Percentiles rank a stretch among this genome's conserved stretches.
phyloP scores from a whole-genome alignment of 179 eudicot species.

The Silene noctiflora region DNA sequence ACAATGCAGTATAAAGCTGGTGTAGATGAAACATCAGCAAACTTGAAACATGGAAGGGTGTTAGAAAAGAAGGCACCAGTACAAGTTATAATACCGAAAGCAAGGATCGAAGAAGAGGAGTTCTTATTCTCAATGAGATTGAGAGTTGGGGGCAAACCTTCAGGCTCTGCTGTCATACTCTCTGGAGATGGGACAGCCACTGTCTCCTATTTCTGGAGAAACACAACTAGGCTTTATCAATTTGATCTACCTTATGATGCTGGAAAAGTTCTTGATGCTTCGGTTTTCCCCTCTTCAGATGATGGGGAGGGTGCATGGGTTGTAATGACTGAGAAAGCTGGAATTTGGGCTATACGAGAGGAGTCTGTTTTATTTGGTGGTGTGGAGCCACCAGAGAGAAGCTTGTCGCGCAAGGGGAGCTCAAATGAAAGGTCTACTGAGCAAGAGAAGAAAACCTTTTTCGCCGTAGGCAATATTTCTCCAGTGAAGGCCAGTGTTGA shows the following conservation, averaged over 20 bases:
- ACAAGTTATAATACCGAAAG: constrained; percentile 87
- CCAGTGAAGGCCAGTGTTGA: constrained; percentile 58
- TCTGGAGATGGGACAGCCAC: constrained; percentile 98
- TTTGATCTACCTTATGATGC: constrained; percentile 97
- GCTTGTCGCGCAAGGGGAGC: constrained; percentile 96
- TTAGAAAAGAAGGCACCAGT: constrained; percentile 81
- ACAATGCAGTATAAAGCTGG: constrained; percentile 90
- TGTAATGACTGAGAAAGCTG: constrained; percentile 95
- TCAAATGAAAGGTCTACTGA: constrained; percentile 68
- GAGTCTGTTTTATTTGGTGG: constrained; percentile 91
- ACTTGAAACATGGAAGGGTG: constrained; percentile 43
- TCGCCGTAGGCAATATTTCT: constrained; percentile 44
- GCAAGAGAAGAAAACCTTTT: constrained; percentile 53
- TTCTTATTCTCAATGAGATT: constrained; percentile 81
- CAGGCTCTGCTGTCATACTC: constrained; percentile 84
- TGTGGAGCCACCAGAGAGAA: constrained; percentile 93
- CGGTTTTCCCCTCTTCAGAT: constrained; percentile 73
- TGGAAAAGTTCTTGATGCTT: constrained; percentile 93
- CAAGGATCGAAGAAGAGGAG: constrained; percentile 90
- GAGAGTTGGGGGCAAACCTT: constrained; percentile 87
- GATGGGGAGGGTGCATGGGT: constrained; percentile 88
- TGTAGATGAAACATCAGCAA: constrained; percentile 36
- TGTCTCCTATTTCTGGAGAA: constrained; percentile 69
- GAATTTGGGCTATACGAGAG: constrained; percentile 96
- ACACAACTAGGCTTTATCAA: constrained; percentile 70